Evolutionary conservation across 2,329 filamentous ascomycete species (phyloP), one percentile per base, ranked within the genome.

Genomic region (Colletotrichum musae): DNA sequence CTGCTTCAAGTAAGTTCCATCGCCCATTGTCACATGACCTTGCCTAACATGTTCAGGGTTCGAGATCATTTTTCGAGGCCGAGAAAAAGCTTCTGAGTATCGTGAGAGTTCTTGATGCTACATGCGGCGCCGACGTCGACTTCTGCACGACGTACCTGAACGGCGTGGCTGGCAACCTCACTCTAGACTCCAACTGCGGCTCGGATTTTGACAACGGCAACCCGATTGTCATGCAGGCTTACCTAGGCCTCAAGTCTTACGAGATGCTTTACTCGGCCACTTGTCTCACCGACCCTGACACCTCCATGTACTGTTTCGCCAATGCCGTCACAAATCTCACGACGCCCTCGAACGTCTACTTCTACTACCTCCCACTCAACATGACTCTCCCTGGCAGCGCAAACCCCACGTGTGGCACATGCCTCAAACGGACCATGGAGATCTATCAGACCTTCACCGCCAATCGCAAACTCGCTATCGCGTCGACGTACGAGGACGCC

Each of bases 281-380:
- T 6, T 99, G 96, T 77, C 86, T 97, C 21, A 90, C 89, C 70
- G 89, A 93, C 76, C 85, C 88, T 0, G 80, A 84, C 0, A 90
- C 90, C 1, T 85, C 85, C 58, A 87, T 90, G 73, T 98, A 95
- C 84, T 92, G 89, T 83, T 98, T 94, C 79, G 93, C 93, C 73
- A 92, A 93, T 74, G 94, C 95, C 58, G 90, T 95, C 70, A 94
- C 93, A 56, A 97, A 97, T 80, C 78, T 83, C 6, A 88, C 89
- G 24, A 91, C 88, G 9, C 85, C 92, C 0, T 88, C 90, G 39
- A 92, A 96, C 77, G 87, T 89, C 41, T 95, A 95, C 76, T 87
- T 96, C 43, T 99, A 98, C 82, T 95, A 92, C 75, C 84, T 98
- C 3, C 93, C 95, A 0, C 86, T 97, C 64, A 96, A 96, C 68